phyloP scores from a whole-genome alignment of 306 rosid species.

The Castanospermum australe region DNA sequence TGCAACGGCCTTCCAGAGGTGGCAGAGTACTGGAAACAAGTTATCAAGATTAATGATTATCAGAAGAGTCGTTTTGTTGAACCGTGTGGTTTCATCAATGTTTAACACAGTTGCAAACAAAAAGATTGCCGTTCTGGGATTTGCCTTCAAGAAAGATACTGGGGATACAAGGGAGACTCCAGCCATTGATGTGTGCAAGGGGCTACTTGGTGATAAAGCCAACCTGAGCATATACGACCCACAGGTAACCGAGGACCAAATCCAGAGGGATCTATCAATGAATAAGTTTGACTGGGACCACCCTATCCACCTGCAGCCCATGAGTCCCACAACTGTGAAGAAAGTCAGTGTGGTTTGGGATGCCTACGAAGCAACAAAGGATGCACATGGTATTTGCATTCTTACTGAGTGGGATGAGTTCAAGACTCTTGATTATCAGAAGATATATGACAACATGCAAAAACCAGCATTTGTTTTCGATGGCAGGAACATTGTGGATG shows the following conservation, averaged over 20 bases:
- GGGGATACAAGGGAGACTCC: conserved; percentile 99
- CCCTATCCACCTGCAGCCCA: conserved; percentile 87
- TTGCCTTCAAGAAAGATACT: conserved; percentile 96
- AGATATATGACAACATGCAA: conserved; percentile 82
- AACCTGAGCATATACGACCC: conserved; percentile 90
- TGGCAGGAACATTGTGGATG: conserved; percentile 79
- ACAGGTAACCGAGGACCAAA: conserved; percentile 88
- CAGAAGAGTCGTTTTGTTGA: conserved; percentile 96
- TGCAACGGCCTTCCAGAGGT: conserved; percentile 99
- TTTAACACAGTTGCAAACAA: conserved; percentile 92
- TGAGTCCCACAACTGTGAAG: conserved; percentile 82
- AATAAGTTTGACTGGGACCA: conserved; percentile 98
- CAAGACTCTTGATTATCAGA: conserved; percentile 82
- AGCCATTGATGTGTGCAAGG: conserved; percentile 97
- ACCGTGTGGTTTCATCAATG: conserved; percentile 96
- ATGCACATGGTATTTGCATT: conserved; percentile 87
- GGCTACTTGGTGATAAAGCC: conserved; percentile 87
- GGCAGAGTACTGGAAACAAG: conserved; percentile 99
- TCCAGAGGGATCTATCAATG: conserved; percentile 88
- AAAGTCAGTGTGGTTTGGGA: conserved; percentile 85
- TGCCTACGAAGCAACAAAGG: conserved; percentile 89
- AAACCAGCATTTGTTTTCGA: conserved; percentile 91
- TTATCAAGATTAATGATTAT: conserved; percentile 93
- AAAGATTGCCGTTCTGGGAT: conserved; percentile 88
- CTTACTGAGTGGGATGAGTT: conserved; percentile 99